These are phyloP conservation scores for Cryphonectria naterciae DNA, from an alignment of 2,329 filamentous ascomycete species.

Conservation along the genomic window DNA sequence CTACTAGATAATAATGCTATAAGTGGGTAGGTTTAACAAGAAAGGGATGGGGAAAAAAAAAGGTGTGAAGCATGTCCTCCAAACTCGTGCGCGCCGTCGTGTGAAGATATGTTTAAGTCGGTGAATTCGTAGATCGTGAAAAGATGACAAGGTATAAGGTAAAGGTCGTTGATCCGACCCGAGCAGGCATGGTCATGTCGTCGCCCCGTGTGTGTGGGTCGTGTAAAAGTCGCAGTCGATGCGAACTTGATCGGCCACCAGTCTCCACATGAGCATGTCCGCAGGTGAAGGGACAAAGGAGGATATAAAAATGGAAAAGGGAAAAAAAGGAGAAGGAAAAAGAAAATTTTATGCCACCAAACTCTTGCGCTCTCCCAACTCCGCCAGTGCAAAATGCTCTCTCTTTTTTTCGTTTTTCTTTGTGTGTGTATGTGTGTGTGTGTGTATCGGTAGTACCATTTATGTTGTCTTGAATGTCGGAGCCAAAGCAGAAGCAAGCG, in stretches of 20 bases:
- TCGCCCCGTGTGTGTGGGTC: not conserved
- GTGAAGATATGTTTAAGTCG: constrained; percentile 11
- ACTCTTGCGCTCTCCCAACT: constrained; percentile 27
- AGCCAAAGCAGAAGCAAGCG: constrained; percentile 21
- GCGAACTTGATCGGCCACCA: not conserved
- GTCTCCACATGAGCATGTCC: not conserved
- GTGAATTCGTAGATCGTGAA: constrained; percentile 13
- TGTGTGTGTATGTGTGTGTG: not conserved
- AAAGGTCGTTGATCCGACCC: not conserved
- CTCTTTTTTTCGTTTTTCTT: constrained; percentile 1
- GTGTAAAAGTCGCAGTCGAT: not conserved
- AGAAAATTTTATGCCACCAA: constrained; percentile 23
- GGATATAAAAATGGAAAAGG: not conserved
- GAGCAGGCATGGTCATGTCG: constrained; percentile 9
- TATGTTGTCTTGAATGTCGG: constrained; percentile 19
- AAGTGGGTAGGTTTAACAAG: not conserved
- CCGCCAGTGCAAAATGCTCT: constrained; percentile 24
- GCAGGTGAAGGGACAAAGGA: not conserved
- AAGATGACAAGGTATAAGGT: not conserved
- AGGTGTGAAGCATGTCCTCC: constrained; percentile 22
- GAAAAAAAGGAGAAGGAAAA: not conserved
- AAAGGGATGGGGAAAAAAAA: too few species aligned
- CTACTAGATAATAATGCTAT: constrained; percentile 15
- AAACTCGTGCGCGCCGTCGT: constrained; percentile 21
- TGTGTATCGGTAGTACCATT: constrained; percentile 8